Evolutionary conservation across 2,329 filamentous ascomycete genomes (phyloP).

Genomic region (Sclerotiophoma versabilis): DNA sequence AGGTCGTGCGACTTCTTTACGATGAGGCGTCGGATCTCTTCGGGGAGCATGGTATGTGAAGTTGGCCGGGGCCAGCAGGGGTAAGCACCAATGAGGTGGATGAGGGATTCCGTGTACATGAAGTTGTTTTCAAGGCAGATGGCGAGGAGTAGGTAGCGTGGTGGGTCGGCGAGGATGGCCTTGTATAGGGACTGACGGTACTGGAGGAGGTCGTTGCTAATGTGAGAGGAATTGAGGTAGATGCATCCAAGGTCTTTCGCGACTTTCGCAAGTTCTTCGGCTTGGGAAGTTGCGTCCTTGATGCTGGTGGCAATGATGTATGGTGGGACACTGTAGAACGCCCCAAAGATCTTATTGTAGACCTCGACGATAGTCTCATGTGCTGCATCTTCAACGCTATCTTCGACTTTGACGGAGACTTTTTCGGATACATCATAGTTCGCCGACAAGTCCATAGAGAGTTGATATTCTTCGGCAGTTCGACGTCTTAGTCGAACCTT

Average conservation of each 20-base stretch:
- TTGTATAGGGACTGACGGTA: constrained; percentile 35
- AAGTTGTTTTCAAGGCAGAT: constrained; percentile 32
- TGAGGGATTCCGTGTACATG: constrained; percentile 48
- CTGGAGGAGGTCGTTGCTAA: constrained; percentile 31
- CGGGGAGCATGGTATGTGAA: constrained; percentile 8
- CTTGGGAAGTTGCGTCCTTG: constrained; percentile 24
- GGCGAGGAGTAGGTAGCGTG: constrained; percentile 43
- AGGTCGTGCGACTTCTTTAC: constrained; percentile 17
- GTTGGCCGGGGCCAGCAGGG: constrained; percentile 24
- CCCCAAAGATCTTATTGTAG: constrained; percentile 32
- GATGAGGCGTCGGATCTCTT: constrained; percentile 20
- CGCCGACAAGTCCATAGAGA: too few relatives aligned
- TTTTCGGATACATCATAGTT: too few relatives aligned
- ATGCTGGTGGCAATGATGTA: constrained; percentile 16
- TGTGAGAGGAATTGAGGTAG: constrained; percentile 28
- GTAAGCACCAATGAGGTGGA: constrained; percentile 46
- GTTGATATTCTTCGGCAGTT: background rate
- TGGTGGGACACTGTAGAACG: constrained; percentile 32
- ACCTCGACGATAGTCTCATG: background rate
- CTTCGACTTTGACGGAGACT: background rate
- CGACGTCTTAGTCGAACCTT: background rate
- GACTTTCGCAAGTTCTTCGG: constrained; percentile 30
- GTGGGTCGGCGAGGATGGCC: constrained; percentile 41
- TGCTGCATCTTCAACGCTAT: background rate
- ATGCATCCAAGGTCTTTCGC: constrained; percentile 32